Evolutionary conservation across 352 stramenopile species (phyloP), one percentile per base, ranked within the genome.

Genomic region (Phytophthora palmivora): DNA sequence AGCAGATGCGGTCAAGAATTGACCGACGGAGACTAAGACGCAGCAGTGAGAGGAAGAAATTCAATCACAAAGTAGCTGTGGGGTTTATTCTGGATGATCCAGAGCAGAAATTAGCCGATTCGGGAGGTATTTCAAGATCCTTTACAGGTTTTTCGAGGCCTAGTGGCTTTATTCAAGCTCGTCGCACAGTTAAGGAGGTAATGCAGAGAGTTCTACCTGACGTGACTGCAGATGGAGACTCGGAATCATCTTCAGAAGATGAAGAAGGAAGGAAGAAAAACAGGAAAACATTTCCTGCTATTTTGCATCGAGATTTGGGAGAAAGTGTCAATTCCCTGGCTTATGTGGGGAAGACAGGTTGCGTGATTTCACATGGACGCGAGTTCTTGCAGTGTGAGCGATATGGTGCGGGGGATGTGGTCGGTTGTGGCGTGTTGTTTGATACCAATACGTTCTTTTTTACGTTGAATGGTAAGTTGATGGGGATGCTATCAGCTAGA

Each of bases 391-490:
- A 84, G 53, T 89, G 79, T 32, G 70, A 83, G 37, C 64, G 60
- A 12, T 91, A 84, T 50, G 82, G 70, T 24, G 53, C 66, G 6
- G 77, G 76, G 5, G 82, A 91, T 39, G 76, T 87, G 4, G 78
- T 91, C 9, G 82, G 82, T 6, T 87, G 77, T 47, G 82, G 82
- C 2, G 46, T 91, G 12, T 57, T 91, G 37, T 44, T 83, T 8
- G 82, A 89, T 47, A 78, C 75, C 1, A 75, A 80, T 33, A 91
- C 77, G 26, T 88, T 91, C 51, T 91, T 91, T 58, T 91, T 88
- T 51, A 91, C 82, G 49, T 64, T 84, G 16, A 91, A 91, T 61
- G 79, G 79, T 6, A 62, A 67, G 19, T 50, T 90, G 1, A 63
- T 81, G 45, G 79, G 76, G 3, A 74, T 83, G 44, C 14, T 88